Percentiles rank a stretch among this genome's conserved stretches.
Conservation (phyloP, 1,139 yeast species). For the Suhomyces terraborum region DNA sequence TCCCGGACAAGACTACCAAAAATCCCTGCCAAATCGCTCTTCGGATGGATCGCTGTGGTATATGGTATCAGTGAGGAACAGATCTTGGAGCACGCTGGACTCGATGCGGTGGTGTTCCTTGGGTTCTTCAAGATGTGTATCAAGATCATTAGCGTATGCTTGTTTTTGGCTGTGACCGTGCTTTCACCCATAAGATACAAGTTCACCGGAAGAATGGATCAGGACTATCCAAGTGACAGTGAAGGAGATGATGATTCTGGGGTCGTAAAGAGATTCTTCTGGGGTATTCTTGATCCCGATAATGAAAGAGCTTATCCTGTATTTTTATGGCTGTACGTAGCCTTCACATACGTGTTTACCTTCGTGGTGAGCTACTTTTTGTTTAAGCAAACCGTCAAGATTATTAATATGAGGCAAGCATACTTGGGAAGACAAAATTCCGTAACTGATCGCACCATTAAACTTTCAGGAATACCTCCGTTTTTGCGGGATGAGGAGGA, state of each 20-base stretch:
- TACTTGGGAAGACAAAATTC: slow-evolving; percentile 88
- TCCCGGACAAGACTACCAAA: slow-evolving; percentile 42
- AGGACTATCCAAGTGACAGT: slow-evolving; percentile 49
- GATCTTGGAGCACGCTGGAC: slow-evolving; percentile 83
- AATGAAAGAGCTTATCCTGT: slow-evolving; percentile 20
- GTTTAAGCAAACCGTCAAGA: slow-evolving; percentile 66
- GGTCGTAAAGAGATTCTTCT: slow-evolving; percentile 1
- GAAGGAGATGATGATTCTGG: slow-evolving; percentile 22
- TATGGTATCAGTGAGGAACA: slow-evolving; percentile 70
- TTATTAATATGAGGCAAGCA: slow-evolving; percentile 75
- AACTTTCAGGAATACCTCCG: slow-evolving; percentile 90
- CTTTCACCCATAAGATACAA: slow-evolving; percentile 75
- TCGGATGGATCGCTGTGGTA: slow-evolving; percentile 79
- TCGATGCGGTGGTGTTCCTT: slow-evolving; percentile 88
- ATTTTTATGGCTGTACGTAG: slow-evolving; percentile 58
- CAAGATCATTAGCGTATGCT: slow-evolving; percentile 56
- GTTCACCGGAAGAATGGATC: slow-evolving; percentile 68
- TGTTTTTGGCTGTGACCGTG: slow-evolving; percentile 62
- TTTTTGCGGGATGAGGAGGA: slow-evolving; percentile 69
- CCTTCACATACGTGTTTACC: slow-evolving; percentile 85
- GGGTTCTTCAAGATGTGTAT: slow-evolving; percentile 81
- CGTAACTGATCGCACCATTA: slow-evolving; percentile 87
- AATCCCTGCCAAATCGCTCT: slow-evolving; percentile 48
- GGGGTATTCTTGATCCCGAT: slow-evolving; percentile 1
- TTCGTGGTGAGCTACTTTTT: slow-evolving; percentile 62